Base-by-base conservation (phyloP, 2,329 filamentous ascomycete species). In the Botrytis byssoidea region DNA sequence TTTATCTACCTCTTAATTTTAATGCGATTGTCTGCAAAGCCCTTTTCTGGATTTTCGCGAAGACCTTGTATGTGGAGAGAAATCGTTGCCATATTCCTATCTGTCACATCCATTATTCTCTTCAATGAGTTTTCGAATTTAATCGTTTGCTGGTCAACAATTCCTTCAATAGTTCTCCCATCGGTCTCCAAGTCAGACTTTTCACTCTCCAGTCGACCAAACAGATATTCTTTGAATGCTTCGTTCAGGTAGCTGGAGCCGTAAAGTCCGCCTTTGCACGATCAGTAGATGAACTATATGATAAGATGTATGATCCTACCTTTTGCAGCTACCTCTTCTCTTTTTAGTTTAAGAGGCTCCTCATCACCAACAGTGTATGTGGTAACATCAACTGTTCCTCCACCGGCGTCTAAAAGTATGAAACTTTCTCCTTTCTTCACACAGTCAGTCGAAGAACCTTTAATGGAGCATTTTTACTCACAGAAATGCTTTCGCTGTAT, bases 331-430 rank as follows among this genome's bases (percentile, higher is more conserved):
- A 78, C 75, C 10, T 76, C 66, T 67, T 79, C 78, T 42, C 70
- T 60, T 46, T 72, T 71, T 20, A 81, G 70, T 46, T 77, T 69
- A 29, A 80, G 70, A 7, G 79, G 78, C 9, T 70, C 72, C 2
- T 46, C 69, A 22, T 73, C 66, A 51, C 70, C 75, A 18, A 81
- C 75, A 18, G 70, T 76, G 65, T 80, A 81, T 1, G 77, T 79
- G 16, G 75, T 77, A 18, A 74, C 74, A 67, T 81, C 79, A 29
- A 79, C 78, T 20, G 79, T 79, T 32, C 79, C 79, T 37, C 79
- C 79, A 55, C 79, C 79, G 69, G 75, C 73, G 70, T 79, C 77
- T 7, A 80, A 57, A 25, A 80, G 61, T 7, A 78, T 48, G 63
- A 79, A 78, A 1, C 75, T 76, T 57, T 79, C 78, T 40, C 66